Evolutionary conservation across 192 early-diverging fungal genomes (phyloP), one percentile per base, ranked within the genome.

Genomic region (Coemansia sp.): DNA sequence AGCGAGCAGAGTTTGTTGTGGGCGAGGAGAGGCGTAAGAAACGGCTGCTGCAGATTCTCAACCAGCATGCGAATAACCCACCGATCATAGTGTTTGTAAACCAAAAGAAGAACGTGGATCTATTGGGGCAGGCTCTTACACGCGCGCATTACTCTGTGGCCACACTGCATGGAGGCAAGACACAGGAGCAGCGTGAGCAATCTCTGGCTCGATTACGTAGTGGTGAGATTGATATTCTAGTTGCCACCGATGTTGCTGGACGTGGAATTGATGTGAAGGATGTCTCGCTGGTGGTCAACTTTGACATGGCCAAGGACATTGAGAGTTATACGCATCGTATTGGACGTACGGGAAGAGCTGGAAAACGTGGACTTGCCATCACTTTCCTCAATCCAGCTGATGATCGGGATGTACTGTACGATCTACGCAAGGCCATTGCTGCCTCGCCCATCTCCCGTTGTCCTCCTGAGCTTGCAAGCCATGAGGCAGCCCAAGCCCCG

Each of bases 181-280:
- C 90, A 25, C 97, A 99, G 74, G 97, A 99, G 65, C 94, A 96
- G 84, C 90, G 97, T 78, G 97, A 99, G 80, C 72, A 87, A 46
- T 84, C 93, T 27, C 78, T 99, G 32, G 87, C 87, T 0, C 86
- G 91, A 59, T 80, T 99, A 51, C 95, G 93, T 68, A 85, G 71
- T 62, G 93, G 95, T 20, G 76, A 85, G 22, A 91, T 87, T 46
- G 93, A 93, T 56, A 87, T 99, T 32, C 78, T 99, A 58, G 93
- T 99, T 54, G 97, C 97, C 10, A 99, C 96, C 0, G 96, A 99
- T 83, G 97, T 99, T 20, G 97, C 96, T 36, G 95, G 95, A 36
- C 94, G 97, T 77, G 97, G 97, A 86, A 96, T 99, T 71, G 97
- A 99, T 83, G 88, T 99, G 66, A 95, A 97, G 70, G 91, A 99